Conservation (phyloP, 768 basidiomycete genomes). For the Rubroboletus pulcherrimus region DNA sequence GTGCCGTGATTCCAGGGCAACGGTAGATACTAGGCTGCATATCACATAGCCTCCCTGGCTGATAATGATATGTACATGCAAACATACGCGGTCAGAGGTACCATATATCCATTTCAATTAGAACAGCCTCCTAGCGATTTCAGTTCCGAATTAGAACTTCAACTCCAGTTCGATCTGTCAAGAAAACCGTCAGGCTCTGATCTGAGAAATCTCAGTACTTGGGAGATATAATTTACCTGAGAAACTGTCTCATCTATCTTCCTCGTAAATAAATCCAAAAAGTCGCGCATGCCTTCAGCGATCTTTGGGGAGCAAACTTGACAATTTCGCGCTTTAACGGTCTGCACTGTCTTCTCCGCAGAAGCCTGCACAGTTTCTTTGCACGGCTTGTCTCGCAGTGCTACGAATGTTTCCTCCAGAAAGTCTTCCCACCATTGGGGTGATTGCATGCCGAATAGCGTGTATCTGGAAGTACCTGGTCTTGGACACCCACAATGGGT, state of each 20-base stretch:
- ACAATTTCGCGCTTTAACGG: not conserved
- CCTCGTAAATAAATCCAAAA: constrained; percentile 5
- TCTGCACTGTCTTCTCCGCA: constrained; percentile 1
- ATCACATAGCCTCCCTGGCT: not conserved
- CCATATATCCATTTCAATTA: not conserved
- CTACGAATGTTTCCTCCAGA: constrained; percentile 10
- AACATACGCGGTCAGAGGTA: not conserved
- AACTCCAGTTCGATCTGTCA: constrained; percentile 11
- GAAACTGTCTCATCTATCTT: constrained; percentile 12
- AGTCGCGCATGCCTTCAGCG: constrained; percentile 11
- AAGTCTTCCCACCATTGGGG: constrained; percentile 23
- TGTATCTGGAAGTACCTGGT: not conserved
- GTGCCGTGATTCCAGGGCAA: not conserved
- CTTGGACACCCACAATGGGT: not conserved
- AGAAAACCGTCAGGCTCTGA: not conserved
- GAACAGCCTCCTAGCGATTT: not conserved
- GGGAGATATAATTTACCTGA: not conserved
- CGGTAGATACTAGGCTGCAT: not conserved
- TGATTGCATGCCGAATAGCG: not conserved
- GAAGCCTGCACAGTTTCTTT: not conserved
- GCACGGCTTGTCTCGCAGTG: constrained; percentile 19
- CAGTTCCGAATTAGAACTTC: not conserved
- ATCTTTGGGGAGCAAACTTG: not conserved
- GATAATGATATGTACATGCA: not conserved
- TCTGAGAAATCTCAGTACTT: too few species aligned